These are phyloP conservation scores for Pyrenophora seminiperda DNA, from an alignment of 2,329 filamentous ascomycete species.

Conservation along the genomic window DNA sequence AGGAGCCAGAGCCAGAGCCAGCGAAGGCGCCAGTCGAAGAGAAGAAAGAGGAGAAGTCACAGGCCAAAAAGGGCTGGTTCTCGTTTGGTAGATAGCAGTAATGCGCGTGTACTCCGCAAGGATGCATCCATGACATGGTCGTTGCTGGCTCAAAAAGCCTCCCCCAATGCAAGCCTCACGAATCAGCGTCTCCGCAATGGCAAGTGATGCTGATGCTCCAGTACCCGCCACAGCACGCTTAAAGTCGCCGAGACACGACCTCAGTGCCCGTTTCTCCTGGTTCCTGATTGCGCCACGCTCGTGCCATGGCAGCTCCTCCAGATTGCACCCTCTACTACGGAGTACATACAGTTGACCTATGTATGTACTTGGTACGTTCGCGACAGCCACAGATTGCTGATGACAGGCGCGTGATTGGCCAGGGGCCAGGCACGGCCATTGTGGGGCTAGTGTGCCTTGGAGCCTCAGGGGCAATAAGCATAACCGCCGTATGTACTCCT, in stretches of 20 bases:
- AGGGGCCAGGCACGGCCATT: slow-evolving; percentile 17
- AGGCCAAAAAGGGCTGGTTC: slow-evolving; percentile 58
- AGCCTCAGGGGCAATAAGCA: slow-evolving; percentile 30
- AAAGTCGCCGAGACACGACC: slow-evolving; percentile 11
- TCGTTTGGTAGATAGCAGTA: slow-evolving; percentile 53
- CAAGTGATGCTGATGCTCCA: not conserved
- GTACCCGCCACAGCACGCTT: not conserved
- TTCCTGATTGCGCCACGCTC: slow-evolving; percentile 13
- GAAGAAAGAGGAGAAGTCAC: slow-evolving; percentile 43
- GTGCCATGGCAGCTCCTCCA: slow-evolving; percentile 16
- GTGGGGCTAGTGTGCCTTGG: slow-evolving; percentile 32
- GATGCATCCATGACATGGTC: slow-evolving; percentile 7
- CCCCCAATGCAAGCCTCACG: not conserved
- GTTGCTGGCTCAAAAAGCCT: slow-evolving; percentile 11
- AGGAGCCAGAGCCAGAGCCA: slow-evolving; percentile 38
- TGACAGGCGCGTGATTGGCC: slow-evolving; percentile 24
- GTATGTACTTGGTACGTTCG: too few relatives aligned
- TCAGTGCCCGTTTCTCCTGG: not conserved
- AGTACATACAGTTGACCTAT: too few relatives aligned
- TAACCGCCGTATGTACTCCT: too few relatives aligned
- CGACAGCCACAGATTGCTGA: slow-evolving; percentile 21
- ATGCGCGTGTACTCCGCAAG: not conserved
- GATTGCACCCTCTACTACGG: slow-evolving; percentile 20
- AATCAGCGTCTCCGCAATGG: not conserved
- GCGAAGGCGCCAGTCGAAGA: slow-evolving; percentile 33